phyloP scores from a whole-genome alignment of 169 alveolate species.

The Plasmodium billcollinsi region DNA sequence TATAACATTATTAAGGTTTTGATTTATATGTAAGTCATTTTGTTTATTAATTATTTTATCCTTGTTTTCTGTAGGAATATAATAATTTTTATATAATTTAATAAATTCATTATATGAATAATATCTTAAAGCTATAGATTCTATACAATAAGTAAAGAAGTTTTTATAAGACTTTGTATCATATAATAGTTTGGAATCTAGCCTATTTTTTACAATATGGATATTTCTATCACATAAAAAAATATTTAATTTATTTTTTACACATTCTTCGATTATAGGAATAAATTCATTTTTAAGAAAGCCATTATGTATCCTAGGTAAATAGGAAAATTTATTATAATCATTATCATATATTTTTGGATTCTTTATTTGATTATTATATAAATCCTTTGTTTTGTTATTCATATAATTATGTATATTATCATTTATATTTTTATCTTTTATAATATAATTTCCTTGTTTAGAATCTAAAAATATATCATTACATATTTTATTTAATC shows the following conservation, averaged over 20 bases:
- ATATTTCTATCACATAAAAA: slow-evolving; percentile 45
- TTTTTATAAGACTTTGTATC: slow-evolving; percentile 62
- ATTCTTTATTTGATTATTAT: too few species aligned
- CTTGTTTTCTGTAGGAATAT: not conserved
- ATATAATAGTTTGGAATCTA: slow-evolving; percentile 59
- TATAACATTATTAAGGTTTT: not conserved
- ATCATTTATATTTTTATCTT: too few species aligned
- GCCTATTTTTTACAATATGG: slow-evolving; percentile 45
- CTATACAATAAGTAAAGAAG: slow-evolving; percentile 55
- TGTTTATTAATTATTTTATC: not conserved
- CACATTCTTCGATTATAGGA: slow-evolving; percentile 33
- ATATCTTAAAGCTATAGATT: slow-evolving; percentile 52
- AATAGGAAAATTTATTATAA: slow-evolving; percentile 47
- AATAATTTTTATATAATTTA: slow-evolving; percentile 22
- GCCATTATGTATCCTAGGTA: slow-evolving; percentile 74
- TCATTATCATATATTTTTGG: not conserved
- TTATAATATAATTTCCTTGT: slow-evolving; percentile 7
- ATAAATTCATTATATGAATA: slow-evolving; percentile 30
- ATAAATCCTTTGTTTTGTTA: too few species aligned
- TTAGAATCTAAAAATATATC: slow-evolving; percentile 4
- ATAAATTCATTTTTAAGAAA: slow-evolving; percentile 52
- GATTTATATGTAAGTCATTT: not conserved
- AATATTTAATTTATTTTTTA: slow-evolving; percentile 38
- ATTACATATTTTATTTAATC: slow-evolving; percentile 42
- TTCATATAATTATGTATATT: too few species aligned